Base-by-base conservation (phyloP, 2,329 filamentous ascomycete species). In the Trichoderma sp. region DNA sequence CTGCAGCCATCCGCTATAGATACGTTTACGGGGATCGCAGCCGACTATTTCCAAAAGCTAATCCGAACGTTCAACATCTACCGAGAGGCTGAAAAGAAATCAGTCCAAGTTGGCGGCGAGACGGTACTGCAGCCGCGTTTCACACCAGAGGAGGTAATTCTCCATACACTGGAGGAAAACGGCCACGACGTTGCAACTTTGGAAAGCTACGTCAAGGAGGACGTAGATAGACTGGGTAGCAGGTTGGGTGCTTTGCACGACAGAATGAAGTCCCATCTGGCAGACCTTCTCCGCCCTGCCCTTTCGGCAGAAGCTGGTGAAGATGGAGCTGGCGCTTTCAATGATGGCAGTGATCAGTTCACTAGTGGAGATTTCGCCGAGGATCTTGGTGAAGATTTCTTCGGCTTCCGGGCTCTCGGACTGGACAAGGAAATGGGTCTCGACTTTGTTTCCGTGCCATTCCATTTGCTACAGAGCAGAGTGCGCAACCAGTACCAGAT, bases 321-420 rank as follows among this genome's bases (percentile, higher is more conserved):
- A 35, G 95, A 98, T 76, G 95, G 94, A 39, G 93, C 90, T 5
- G 92, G 91, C 67, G 92, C 93, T 7, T 99, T 99, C 84, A 93
- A 96, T 70, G 95, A 99, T 74, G 94, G 94, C 71, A 97, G 93
- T 78, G 95, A 99, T 71, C 95, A 98, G 76, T 99, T 98, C 73
- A 90, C 97, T 57, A 93, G 92, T 54, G 95, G 95, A 70, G 95
- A 99, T 78, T 99, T 99, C 77, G 95, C 95, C 0, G 95, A 97
- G 77, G 95, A 99, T 73, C 91, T 99, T 13, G 94, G 94, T 70
- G 95, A 99, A 82, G 95, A 99, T 80, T 99, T 97, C 86, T 99
- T 99, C 75, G 95, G 95, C 32, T 98, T 99, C 86, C 94, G 93
- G 76, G 94, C 97, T 69, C 87, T 99, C 54, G 95, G 95, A 52